Evolutionary conservation across 805 yeast species (phyloP).

Genomic region (Candida easanensis): DNA sequence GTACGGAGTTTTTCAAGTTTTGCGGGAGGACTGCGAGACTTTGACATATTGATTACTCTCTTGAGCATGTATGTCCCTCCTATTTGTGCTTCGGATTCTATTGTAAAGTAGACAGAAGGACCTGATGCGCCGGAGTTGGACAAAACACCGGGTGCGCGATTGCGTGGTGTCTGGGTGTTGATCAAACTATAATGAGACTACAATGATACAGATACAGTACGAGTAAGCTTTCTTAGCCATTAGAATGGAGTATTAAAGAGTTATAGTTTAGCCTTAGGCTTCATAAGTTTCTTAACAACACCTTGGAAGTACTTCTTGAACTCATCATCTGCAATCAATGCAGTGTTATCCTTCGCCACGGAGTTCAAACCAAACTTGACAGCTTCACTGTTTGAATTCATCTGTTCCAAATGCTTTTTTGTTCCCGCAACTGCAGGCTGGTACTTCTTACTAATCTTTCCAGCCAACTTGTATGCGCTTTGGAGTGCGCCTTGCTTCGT

Average conservation of each 20-base stretch:
- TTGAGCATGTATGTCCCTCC: not conserved
- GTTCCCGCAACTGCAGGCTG: conserved; percentile 66
- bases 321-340: conserved; percentile 13
- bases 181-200: no score
- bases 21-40: conserved; percentile 12
- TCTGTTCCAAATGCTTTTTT: conserved; percentile 48
- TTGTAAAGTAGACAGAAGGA: no score
- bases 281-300: conserved; percentile 4
- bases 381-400: conserved; percentile 35
- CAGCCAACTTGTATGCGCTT: conserved; percentile 46
- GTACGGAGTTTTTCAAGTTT: conserved; percentile 21
- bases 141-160: no score
- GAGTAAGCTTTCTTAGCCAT: no score
- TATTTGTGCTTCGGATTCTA: not conserved
- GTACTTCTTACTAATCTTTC: conserved; percentile 41
- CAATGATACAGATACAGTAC: no score
- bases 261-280: conserved; percentile 8
- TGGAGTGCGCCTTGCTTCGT: conserved; percentile 48
- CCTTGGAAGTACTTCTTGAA: conserved; percentile 13
- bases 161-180: no score
- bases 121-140: no score
- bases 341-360: conserved; percentile 53
- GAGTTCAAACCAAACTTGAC: conserved; percentile 45
- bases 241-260: not conserved
- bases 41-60: conserved; percentile 1